phyloP scores from a whole-genome alignment of 306 rosid genomes.

The Fragaria iinumae region DNA sequence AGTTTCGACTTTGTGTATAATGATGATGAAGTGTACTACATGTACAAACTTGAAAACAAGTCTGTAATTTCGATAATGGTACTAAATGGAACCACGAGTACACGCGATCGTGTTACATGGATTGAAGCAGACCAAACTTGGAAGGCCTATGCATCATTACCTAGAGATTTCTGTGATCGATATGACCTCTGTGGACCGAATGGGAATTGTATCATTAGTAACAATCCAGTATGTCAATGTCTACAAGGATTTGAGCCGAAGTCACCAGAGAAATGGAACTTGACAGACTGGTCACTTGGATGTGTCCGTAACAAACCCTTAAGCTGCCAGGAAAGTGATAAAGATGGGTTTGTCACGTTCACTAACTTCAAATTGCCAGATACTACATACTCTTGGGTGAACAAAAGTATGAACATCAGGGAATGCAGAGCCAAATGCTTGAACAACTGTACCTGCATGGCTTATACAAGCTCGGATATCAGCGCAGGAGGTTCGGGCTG shows the following conservation, averaged over 20 bases:
- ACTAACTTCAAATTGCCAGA: slow-evolving; percentile 46
- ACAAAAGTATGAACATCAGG: slow-evolving; percentile 35
- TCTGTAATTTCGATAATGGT: slow-evolving; percentile 41
- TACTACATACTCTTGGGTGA: slow-evolving; percentile 42
- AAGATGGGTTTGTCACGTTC: slow-evolving; percentile 37
- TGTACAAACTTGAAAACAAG: slow-evolving; percentile 32
- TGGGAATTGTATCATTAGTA: slow-evolving; percentile 35
- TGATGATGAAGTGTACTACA: slow-evolving; percentile 42
- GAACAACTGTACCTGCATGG: slow-evolving; percentile 55
- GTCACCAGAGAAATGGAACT: slow-evolving; percentile 40
- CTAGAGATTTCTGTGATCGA: slow-evolving; percentile 43
- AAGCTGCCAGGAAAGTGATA: slow-evolving; percentile 32
- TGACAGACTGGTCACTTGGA: slow-evolving; percentile 50
- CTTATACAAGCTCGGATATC: slow-evolving; percentile 43
- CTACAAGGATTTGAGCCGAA: slow-evolving; percentile 45
- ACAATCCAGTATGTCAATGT: slow-evolving; percentile 50
- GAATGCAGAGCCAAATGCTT: slow-evolving; percentile 49
- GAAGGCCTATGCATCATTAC: slow-evolving; percentile 31
- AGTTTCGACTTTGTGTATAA: slow-evolving; percentile 30
- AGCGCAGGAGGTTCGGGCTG: slow-evolving; percentile 58
- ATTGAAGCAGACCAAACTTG: slow-evolving; percentile 34
- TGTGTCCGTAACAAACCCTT: slow-evolving; percentile 32
- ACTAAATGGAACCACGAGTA: slow-evolving; percentile 32
- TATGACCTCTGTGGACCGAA: slow-evolving; percentile 46
- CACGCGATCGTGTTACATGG: slow-evolving; percentile 38